Percentiles rank a stretch among this genome's conserved stretches.
Conservation (phyloP, 768 basidiomycete species). For the Imleria badia region DNA sequence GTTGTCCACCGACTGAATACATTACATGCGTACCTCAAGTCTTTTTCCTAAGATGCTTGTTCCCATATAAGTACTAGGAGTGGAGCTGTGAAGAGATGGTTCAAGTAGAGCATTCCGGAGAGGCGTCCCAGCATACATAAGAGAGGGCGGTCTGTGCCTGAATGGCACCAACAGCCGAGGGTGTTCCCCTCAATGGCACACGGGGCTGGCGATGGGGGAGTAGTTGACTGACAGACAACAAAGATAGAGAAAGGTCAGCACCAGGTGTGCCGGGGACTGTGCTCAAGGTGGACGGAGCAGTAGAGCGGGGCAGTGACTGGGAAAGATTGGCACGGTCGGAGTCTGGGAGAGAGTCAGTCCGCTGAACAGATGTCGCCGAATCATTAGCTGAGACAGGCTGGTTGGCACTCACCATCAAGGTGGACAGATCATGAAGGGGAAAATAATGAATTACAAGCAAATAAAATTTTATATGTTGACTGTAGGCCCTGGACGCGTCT, state of each 20-base stretch:
- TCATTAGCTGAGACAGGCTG: not conserved
- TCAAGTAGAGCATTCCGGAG: not conserved
- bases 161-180: not conserved
- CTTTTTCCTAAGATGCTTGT: not conserved
- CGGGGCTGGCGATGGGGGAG: no score
- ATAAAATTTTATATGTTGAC: not conserved
- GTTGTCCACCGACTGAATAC: not conserved
- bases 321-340: not conserved
- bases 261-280: not conserved
- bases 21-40: not conserved
- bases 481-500: no score
- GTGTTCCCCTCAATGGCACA: not conserved
- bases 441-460: not conserved
- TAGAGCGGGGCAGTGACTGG: not conserved
- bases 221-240: not conserved
- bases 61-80: no score
- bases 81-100: not conserved
- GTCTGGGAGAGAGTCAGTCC: not conserved
- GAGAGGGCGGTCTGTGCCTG: not conserved
- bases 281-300: not conserved
- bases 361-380: not conserved
- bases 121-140: not conserved
- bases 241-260: not conserved
- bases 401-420: not conserved
- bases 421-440: not conserved